Evolutionary conservation across 2,329 filamentous ascomycete species (phyloP), one percentile per base, ranked within the genome.

Genomic region (Neonectria punicea): DNA sequence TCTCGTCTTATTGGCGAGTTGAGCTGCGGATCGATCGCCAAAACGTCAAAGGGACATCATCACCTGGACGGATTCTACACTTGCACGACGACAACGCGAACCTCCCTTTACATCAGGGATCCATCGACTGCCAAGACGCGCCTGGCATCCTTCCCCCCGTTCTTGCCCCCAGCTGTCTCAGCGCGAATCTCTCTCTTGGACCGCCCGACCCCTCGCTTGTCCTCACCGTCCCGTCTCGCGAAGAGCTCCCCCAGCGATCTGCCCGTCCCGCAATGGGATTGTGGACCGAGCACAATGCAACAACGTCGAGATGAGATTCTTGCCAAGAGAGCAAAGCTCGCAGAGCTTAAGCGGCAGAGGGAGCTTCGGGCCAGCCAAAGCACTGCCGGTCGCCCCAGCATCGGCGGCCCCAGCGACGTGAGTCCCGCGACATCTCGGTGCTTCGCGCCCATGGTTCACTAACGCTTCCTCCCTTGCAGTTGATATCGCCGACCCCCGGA

Each of bases 291-390:
- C 80, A 82, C 76, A 71, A 91, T 91, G 85, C 89, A 91, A 82
- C 91, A 94, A 86, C 92, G 94, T 75, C 92, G 93, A 84, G 94
- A 97, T 85, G 96, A 99, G 85, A 97, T 99, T 73, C 85, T 96
- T 74, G 94, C 94, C 73, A 99, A 99, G 84, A 95, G 93, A 85
- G 95, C 94, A 68, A 98, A 96, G 85, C 93, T 99, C 75, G 94
- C 93, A 54, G 96, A 98, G 86, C 87, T 99, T 70, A 98, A 97
- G 84, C 89, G 93, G 67, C 94, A 98, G 82, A 89, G 96, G 74
- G 94, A 97, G 79, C 83, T 95, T 73, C 88, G 94, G 65, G 89
- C 93, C 69, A 92, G 87, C 77, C 93, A 97, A 78, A 89, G 92
- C 73, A 88, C 86, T 65, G 87, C 87, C 67, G 89, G 85, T 72